Evolutionary conservation across 1,284 basidiomycete species (phyloP).

Genomic region (Cryptococcus maquisensis): DNA sequence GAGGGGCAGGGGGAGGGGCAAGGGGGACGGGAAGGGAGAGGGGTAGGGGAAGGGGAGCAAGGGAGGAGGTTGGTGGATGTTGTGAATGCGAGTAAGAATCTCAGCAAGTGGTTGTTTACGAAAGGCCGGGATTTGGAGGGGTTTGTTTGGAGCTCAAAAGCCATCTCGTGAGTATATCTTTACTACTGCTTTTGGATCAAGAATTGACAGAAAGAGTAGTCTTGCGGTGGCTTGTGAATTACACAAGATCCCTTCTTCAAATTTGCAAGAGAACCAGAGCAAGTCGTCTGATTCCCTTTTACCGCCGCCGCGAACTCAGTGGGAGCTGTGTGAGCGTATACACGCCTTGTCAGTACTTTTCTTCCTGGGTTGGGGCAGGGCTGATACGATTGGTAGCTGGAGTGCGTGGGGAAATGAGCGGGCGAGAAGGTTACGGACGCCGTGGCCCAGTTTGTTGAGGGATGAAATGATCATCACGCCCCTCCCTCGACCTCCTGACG

Average conservation of each 20-base stretch:
- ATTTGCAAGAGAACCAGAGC: background rate
- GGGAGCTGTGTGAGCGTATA: constrained; percentile 25
- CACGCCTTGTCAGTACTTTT: constrained; percentile 27
- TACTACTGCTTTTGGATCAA: too few species aligned
- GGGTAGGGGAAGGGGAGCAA: too few species aligned
- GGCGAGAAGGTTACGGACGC: constrained; percentile 10
- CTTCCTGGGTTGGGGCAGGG: background rate
- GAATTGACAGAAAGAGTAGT: too few species aligned
- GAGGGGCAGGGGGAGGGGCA: too few species aligned
- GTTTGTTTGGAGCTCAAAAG: constrained; percentile 12
- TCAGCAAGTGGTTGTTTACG: constrained; percentile 27
- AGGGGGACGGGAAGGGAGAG: constrained; percentile 6
- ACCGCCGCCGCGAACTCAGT: constrained; percentile 17
- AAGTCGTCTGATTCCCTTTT: constrained; percentile 5
- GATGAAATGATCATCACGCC: constrained; percentile 25
- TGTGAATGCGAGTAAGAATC: constrained; percentile 21
- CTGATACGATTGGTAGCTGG: constrained; percentile 19
- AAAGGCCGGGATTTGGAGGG: constrained; percentile 19
- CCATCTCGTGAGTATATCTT: constrained; percentile 21
- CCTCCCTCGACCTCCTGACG: constrained; percentile 16
- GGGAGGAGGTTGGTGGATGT: constrained; percentile 27
- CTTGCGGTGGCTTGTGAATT: constrained; percentile 21
- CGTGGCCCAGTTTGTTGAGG: constrained; percentile 14
- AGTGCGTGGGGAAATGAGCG: constrained; percentile 26
- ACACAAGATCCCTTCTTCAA: constrained; percentile 20